Conservation (phyloP, 441 rosid genomes). For the Populus trichocarpa region DNA sequence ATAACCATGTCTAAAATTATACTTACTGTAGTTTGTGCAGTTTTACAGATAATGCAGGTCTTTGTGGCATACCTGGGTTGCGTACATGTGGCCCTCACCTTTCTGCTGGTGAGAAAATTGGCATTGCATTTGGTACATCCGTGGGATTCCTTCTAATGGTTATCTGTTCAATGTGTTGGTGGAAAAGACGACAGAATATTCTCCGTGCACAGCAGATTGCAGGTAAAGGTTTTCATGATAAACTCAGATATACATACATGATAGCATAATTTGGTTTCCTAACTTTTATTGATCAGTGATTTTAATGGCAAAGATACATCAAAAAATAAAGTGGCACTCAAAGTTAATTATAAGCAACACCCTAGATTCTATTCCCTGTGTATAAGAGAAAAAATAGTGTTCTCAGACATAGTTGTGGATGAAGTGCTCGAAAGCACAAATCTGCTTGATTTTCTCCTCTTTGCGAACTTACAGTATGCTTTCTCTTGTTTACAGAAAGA, state of each 20-base stretch:
- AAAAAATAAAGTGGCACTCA: neutral
- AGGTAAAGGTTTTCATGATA: slow-evolving; percentile 38
- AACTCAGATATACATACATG: neutral
- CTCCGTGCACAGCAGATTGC: slow-evolving; percentile 78
- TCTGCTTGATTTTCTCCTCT: neutral
- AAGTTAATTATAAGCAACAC: neutral
- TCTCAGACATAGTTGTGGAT: neutral
- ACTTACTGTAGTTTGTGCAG: slow-evolving; percentile 40
- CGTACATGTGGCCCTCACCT: slow-evolving; percentile 75
- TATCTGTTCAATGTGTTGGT: slow-evolving; percentile 62
- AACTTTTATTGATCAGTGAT: neutral
- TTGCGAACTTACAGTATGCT: slow-evolving; percentile 6
- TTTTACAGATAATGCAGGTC: slow-evolving; percentile 90
- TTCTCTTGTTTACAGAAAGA: slow-evolving; percentile 51
- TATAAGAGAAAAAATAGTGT: neutral
- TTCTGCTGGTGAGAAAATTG: slow-evolving; percentile 74
- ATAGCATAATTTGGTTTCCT: slow-evolving; percentile 1
- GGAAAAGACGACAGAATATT: slow-evolving; percentile 91
- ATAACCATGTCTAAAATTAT: neutral
- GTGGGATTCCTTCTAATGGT: slow-evolving; percentile 52
- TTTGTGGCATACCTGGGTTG: slow-evolving; percentile 96
- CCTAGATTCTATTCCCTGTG: neutral
- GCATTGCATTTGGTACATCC: slow-evolving; percentile 63
- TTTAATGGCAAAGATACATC: neutral
- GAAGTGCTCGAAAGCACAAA: neutral